A percentile compares a stretch with the other conserved stretches of the same genome.
These are phyloP conservation scores for Puccinia triticina DNA, from an alignment of 1,284 basidiomycete genomes.

Conservation along the genomic window DNA sequence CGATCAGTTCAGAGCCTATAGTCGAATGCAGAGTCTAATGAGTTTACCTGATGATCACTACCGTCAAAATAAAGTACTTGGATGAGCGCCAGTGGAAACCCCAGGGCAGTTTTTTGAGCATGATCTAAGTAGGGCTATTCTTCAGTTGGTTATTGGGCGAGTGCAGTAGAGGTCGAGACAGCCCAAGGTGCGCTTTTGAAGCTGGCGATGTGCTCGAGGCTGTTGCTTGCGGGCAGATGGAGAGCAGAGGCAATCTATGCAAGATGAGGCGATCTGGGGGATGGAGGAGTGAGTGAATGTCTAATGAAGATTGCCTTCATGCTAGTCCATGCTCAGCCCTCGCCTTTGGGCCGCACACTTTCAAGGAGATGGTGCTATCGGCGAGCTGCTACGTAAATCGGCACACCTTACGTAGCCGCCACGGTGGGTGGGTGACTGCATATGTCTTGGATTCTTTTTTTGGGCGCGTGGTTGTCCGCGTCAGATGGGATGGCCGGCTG, in stretches of 20 bases:
- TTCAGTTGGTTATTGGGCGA: no score
- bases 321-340: no score
- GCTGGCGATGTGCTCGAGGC: not conserved
- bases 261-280: slow-evolving; percentile 20
- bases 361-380: no score
- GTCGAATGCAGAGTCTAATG: not conserved
- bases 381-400: no score
- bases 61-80: slow-evolving; percentile 24
- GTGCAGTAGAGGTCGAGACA: no score
- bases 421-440: no score
- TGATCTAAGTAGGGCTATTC: no score
- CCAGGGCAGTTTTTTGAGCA: slow-evolving; percentile 18
- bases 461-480: no score
- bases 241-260: slow-evolving; percentile 2
- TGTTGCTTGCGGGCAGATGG: not conserved
- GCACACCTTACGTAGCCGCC: no score
- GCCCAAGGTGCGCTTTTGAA: not conserved
- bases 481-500: no score
- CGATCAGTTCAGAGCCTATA: slow-evolving; percentile 5
- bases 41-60: slow-evolving; percentile 27
- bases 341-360: no score
- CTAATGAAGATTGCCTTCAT: not conserved
- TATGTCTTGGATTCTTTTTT: no score
- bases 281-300: not conserved
- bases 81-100: slow-evolving; percentile 32